Evolutionary conservation across 2,329 filamentous ascomycete genomes (phyloP).

Genomic region (Cadophora luteo-olivacea): DNA sequence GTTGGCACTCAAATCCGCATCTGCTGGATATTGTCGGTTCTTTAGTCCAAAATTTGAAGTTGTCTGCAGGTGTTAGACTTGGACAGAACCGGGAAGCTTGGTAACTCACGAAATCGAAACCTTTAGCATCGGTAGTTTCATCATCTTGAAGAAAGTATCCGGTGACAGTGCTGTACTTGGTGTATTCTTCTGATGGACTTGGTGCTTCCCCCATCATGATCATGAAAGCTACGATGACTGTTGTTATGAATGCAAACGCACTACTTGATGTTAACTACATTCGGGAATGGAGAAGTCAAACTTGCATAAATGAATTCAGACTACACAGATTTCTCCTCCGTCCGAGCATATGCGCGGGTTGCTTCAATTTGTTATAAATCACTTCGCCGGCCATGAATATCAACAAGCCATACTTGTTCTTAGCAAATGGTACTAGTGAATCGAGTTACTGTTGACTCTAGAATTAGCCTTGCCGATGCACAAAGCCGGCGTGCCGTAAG

Average conservation of each 20-base stretch:
- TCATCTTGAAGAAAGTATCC: constrained; percentile 73
- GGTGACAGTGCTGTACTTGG: constrained; percentile 62
- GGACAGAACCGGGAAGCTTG: constrained; percentile 48
- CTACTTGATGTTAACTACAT: constrained; percentile 21
- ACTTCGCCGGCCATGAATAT: neutral
- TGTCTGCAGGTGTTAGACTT: constrained; percentile 52
- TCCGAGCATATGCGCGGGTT: neutral
- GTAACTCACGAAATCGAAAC: constrained; percentile 71
- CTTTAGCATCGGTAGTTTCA: constrained; percentile 57
- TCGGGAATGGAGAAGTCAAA: too few relatives aligned
- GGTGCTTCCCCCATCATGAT: constrained; percentile 38
- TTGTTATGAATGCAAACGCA: constrained; percentile 37
- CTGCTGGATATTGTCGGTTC: constrained; percentile 64
- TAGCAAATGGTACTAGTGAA: neutral
- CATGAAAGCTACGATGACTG: constrained; percentile 34
- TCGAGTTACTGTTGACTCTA: neutral
- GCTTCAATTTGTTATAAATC: neutral
- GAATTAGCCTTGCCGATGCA: neutral
- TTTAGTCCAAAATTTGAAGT: constrained; percentile 70
- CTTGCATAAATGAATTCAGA: constrained; percentile 16
- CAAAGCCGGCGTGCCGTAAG: neutral
- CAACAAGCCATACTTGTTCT: neutral
- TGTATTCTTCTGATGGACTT: constrained; percentile 39
- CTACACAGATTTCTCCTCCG: neutral
- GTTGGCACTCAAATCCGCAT: constrained; percentile 50